Conservation (phyloP, 257 asterid genomes). For the Scutellaria barbata region DNA sequence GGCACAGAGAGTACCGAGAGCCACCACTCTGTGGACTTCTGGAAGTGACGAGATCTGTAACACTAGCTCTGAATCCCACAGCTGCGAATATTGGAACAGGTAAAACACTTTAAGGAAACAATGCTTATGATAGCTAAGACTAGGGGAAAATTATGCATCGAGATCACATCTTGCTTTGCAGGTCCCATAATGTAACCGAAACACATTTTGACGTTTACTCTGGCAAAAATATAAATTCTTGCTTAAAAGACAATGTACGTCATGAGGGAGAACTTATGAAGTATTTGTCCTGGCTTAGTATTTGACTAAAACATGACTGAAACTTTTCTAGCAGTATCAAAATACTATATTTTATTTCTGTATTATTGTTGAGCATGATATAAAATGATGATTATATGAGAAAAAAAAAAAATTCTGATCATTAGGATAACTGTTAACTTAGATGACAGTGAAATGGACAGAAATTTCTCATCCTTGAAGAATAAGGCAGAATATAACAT, state of each 20-base stretch:
- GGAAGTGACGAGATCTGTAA: conserved; percentile 70
- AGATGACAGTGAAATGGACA: not conserved
- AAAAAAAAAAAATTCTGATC: not conserved
- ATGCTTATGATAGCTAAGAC: conserved; percentile 9
- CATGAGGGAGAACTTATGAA: too few species aligned
- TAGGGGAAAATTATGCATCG: conserved; percentile 19
- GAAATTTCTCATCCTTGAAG: conserved; percentile 14
- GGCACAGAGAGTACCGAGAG: conserved; percentile 88
- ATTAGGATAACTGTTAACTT: not conserved
- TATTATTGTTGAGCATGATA: not conserved
- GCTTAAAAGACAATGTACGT: too few species aligned
- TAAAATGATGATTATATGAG: conserved; percentile 18
- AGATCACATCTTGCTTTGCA: not conserved
- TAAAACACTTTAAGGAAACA: not conserved
- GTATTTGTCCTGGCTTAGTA: not conserved
- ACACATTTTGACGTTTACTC: not conserved
- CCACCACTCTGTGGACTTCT: conserved; percentile 72
- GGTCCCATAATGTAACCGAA: not conserved
- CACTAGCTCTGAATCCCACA: conserved; percentile 77
- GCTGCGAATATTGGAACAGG: conserved; percentile 45
- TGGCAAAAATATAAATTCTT: too few species aligned
- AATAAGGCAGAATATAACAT: not conserved
- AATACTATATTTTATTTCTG: not conserved
- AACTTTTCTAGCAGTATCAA: not conserved
- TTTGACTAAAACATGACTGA: not conserved